A percentile compares a stretch with the other conserved stretches of the same genome.
These are phyloP conservation scores for Cyclocybe aegerita DNA, from an alignment of 768 basidiomycete genomes.

Conservation along the genomic window DNA sequence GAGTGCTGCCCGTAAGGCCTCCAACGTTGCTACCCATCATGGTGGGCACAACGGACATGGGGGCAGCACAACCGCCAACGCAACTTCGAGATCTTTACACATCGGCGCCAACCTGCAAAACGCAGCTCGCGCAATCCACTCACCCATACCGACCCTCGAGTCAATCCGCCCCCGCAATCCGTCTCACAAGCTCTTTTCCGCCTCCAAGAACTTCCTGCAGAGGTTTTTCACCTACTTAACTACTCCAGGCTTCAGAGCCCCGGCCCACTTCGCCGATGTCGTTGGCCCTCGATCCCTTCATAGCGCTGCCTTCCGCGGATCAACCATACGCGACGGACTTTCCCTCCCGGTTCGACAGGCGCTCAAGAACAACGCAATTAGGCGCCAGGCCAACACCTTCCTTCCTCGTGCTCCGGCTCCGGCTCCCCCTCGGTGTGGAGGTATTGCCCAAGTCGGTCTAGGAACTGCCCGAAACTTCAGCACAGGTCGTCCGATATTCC, in stretches of 20 bases:
- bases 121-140: constrained; percentile 8
- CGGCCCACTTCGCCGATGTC: constrained; percentile 23
- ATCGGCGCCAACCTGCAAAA: constrained; percentile 38
- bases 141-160: constrained; percentile 7
- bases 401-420: constrained; percentile 56
- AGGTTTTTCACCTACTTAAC: constrained; percentile 57
- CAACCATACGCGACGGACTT: constrained; percentile 52
- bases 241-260: constrained; percentile 48
- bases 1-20: constrained; percentile 38
- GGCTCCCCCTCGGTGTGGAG: constrained; percentile 34
- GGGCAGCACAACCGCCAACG: constrained; percentile 20
- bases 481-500: constrained; percentile 71
- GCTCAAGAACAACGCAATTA: constrained; percentile 42
- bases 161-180: constrained; percentile 24
- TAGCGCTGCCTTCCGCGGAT: constrained; percentile 14
- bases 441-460: constrained; percentile 70
- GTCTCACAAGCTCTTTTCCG: constrained; percentile 45
- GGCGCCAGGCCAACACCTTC: constrained; percentile 36
- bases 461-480: constrained; percentile 78
- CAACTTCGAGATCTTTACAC: constrained; percentile 43
- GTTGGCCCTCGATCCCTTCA: constrained; percentile 32
- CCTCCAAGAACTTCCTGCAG: constrained; percentile 54
- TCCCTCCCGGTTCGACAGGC: constrained; percentile 56
- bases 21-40: constrained; percentile 28
- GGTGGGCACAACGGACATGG: constrained; percentile 24